Conservation (phyloP, 345 rosid species). For the Aegle marmelos region DNA sequence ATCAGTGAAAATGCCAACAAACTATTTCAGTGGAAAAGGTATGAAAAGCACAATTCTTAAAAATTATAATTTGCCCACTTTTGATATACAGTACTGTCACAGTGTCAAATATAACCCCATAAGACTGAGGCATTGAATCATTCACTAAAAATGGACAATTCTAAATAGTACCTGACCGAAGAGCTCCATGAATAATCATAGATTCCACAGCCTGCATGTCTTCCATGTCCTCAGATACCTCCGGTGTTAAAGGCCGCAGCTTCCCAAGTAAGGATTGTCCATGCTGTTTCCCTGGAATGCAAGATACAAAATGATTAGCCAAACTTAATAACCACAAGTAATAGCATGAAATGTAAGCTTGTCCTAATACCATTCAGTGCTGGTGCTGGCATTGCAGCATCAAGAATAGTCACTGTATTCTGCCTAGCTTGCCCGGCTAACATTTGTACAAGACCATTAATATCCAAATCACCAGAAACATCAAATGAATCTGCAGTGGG, state of each 20-base stretch:
- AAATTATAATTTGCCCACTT: background rate
- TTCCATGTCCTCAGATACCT: conserved; percentile 56
- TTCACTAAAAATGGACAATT: background rate
- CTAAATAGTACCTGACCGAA: conserved; percentile 45
- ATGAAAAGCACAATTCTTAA: background rate
- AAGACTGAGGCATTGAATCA: background rate
- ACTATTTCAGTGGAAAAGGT: background rate
- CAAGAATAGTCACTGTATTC: conserved; percentile 63
- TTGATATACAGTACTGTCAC: background rate
- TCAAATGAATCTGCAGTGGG: conserved; percentile 40
- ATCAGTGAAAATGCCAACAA: background rate
- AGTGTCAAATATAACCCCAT: background rate
- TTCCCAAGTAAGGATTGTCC: conserved; percentile 42
- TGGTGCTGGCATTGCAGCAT: conserved; percentile 79
- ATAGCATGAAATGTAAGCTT: background rate
- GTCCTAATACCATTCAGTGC: conserved; percentile 40
- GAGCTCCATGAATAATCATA: conserved; percentile 67
- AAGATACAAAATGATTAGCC: conserved; percentile 10
- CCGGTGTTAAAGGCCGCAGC: conserved; percentile 69
- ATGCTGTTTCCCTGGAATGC: conserved; percentile 36
- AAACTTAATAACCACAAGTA: background rate
- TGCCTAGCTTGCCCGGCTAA: conserved; percentile 68
- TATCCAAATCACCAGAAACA: conserved; percentile 55
- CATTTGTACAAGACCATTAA: conserved; percentile 53
- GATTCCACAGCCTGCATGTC: conserved; percentile 66